Percentiles rank a stretch among this genome's conserved stretches.
Conservation (phyloP, 768 basidiomycete species). For the Pholiota microspora region DNA sequence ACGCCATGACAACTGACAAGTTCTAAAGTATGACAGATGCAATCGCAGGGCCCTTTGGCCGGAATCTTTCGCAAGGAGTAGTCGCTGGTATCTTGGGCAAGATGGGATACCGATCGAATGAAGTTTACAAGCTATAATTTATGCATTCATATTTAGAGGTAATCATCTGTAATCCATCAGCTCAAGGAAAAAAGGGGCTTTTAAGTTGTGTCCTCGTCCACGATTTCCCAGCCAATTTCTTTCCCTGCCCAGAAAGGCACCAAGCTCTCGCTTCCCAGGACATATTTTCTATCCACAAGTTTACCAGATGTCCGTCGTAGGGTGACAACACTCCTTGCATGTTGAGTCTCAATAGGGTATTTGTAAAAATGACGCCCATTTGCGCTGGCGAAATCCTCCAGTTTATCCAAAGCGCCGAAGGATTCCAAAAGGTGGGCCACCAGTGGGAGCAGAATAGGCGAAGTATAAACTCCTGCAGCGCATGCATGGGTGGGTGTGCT, state of each 20-base stretch:
- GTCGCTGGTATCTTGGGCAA: conserved; percentile 66
- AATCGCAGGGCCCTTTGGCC: conserved; percentile 75
- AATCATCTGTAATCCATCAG: too few relatives aligned
- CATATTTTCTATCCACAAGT: conserved; percentile 48
- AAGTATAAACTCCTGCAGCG: conserved; percentile 96
- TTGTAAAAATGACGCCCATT: conserved; percentile 84
- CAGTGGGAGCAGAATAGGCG: conserved; percentile 86
- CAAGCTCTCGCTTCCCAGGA: conserved; percentile 47
- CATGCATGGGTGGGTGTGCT: conserved; percentile 72
- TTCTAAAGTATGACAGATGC: conserved; percentile 65
- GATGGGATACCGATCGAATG: conserved; percentile 56
- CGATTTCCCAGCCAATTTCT: conserved; percentile 71
- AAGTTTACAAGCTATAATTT: conserved; percentile 68
- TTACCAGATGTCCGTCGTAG: conserved; percentile 40
- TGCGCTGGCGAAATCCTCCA: conserved; percentile 76
- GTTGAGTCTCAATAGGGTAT: conserved; percentile 24
- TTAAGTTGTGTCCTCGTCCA: conserved; percentile 11
- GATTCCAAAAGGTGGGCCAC: conserved; percentile 87
- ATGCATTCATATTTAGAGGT: conserved; percentile 20
- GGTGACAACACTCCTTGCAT: conserved; percentile 32
- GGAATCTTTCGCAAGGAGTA: conserved; percentile 71
- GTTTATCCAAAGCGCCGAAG: conserved; percentile 79
- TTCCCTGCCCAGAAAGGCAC: conserved; percentile 90
- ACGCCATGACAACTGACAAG: neutral
- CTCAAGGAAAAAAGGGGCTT: too few relatives aligned